phyloP scores from a whole-genome alignment of 352 stramenopile species.

The Globisporangium splendens region DNA sequence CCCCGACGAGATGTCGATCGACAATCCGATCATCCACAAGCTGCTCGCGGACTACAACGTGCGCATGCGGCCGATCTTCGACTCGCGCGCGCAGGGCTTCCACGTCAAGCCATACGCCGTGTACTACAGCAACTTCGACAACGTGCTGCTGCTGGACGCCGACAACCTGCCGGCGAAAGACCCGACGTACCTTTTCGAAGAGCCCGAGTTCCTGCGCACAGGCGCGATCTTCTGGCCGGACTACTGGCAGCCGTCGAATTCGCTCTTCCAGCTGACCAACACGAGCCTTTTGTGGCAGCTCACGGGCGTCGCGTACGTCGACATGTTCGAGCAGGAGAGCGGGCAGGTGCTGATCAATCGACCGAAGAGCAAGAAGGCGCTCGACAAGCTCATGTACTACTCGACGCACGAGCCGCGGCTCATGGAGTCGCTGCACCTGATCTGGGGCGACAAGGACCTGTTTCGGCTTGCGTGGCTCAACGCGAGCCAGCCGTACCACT shows the following conservation, averaged over 20 bases:
- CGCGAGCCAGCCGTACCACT: conserved; percentile 64
- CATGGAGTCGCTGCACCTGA: conserved; percentile 58
- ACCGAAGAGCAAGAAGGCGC: conserved; percentile 25
- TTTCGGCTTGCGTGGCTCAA: conserved; percentile 84
- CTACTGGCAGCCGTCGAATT: conserved; percentile 68
- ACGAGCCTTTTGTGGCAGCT: conserved; percentile 64
- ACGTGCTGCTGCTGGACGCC: conserved; percentile 75
- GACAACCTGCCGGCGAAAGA: conserved; percentile 76
- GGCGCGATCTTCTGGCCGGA: conserved; percentile 85
- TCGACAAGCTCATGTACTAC: conserved; percentile 83
- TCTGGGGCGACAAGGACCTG: conserved; percentile 76
- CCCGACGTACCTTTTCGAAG: conserved; percentile 79
- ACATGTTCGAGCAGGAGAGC: conserved; percentile 87
- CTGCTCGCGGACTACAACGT: conserved; percentile 55
- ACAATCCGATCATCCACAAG: conserved; percentile 53
- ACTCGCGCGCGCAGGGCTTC: conserved; percentile 64
- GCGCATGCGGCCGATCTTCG: conserved; percentile 47
- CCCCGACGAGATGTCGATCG: conserved; percentile 43
- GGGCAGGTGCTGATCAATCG: conserved; percentile 74
- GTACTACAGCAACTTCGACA: conserved; percentile 72
- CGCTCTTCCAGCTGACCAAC: conserved; percentile 73
- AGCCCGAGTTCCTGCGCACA: conserved; percentile 46
- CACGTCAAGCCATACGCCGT: conserved; percentile 74
- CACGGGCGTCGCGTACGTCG: conserved; percentile 75
- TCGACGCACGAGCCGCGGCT: conserved; percentile 50